Base-by-base conservation (phyloP, 177 flowering plant genomes). In the Vitis hybrid region DNA sequence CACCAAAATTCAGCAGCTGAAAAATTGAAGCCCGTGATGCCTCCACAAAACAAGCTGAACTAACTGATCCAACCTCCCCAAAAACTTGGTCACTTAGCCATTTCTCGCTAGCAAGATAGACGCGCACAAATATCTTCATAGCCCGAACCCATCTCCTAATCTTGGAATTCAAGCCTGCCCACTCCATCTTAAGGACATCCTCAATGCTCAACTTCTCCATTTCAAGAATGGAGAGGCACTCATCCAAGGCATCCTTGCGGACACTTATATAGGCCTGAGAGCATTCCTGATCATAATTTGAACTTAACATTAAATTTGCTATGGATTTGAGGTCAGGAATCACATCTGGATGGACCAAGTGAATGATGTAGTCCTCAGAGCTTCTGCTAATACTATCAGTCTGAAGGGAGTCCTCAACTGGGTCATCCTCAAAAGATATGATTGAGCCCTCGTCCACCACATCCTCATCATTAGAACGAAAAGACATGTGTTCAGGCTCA, bases 201-300 rank as follows among this genome's bases (percentile, higher is more conserved):
- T 93, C 99, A 60, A 91, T 87, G 81, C 96, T 91, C 77, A 88
- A 70, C 65, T 84, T 93, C 76, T 95, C 90, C 63, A 93, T 79
- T 77, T 86, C 93, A 66, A 91, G 94, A 52, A 71, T 80, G 60
- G 54, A 80, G 49, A 95, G 85, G 73, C 86, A 84, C 70, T 88
- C 94, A 24, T 90, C 91, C 74, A 95, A 56, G 13, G 91, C 92
- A 65, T 93, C 93, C 75, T 82, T 89, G 3, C 91, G 82, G 60
- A 77, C 75, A 65, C 71, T 79, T 18, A 77, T 76, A 69, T 85
- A 95, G 10, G 90, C 89, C 56, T 89, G 92, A 61, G 81, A 78
- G 64, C 99, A 95, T 73, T 93, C 98, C 52, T 75, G 82, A 27
- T 80, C 91, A 66, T 90, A 90, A 15, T 77, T 71, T 1, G 96